Base-by-base conservation (phyloP, 75 land plant genomes). In the Isoetes taiwanensis region DNA sequence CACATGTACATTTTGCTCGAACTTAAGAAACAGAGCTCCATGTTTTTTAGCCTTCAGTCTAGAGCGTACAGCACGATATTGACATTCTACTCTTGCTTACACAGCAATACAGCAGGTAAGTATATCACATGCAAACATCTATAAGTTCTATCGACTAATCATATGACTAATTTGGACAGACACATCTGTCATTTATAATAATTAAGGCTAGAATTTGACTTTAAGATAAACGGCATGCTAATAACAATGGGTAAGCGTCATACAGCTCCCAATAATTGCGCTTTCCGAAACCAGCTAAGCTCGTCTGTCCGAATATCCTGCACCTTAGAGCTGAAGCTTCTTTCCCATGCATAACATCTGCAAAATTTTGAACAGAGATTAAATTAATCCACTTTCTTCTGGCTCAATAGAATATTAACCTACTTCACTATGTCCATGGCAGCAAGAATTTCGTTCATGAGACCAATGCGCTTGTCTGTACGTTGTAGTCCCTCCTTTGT, bases 401-500 rank as follows among this genome's bases (percentile, higher is more conserved):
- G 19, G 11, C 21, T 41, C 61, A 57, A 24, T 16, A 59, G 26
- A 4, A 10, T 4, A 59, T 0, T 28, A 43, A 26, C 81, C 38
- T 80, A 87, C 94, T 91, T 91, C 25, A 91, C 89, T 41, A 86
- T 78, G 33, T 91, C 97, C 97, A 91, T 87, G 23, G 97, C 97
- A 56, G 96, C 77, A 52, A 91, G 65, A 26, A 84, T 56, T 71
- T 91, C 97, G 75, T 86, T 83, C 88, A 87, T 81, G 14, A 91
- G 76, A 29, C 97, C 85, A 58, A 91, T 83, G 56, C 97, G 72
- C 73, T 71, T 91, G 73, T 91, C 97, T 38, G 97, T 91, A 21
- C 85, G 84, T 68, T 76, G 89, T 56, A 91, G 71, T 0, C 85
- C 97, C 65, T 91, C 97, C 70, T 75, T 83, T 0, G 95, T 60